Evolutionary conservation across 2,329 filamentous ascomycete species (phyloP), one percentile per base, ranked within the genome.

Genomic region (Orbilia quercus): DNA sequence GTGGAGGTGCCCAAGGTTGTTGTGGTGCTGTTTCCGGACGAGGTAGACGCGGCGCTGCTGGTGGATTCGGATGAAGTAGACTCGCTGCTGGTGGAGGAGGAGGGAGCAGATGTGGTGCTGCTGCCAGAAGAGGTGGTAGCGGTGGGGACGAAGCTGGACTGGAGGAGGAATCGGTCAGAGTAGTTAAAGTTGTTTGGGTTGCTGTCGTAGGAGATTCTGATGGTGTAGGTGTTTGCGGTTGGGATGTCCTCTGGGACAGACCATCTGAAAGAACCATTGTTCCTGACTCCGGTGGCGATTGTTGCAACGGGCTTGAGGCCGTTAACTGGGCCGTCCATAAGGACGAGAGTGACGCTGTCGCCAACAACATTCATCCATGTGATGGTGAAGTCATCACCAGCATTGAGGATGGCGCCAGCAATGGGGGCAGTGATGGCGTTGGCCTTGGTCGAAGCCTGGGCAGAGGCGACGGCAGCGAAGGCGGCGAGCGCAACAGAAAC

Each of bases 141-240:
- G 20, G 59, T 53, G 6, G 59, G 2, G n/a, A 57, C 34, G 38
- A 28, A n/a, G 40, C 28, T 40, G n/a, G 54, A 60, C 18, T 14
- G 23, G 9, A 64, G n/a, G 36, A 31, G 6, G 69, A 73, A 73
- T 55, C 69, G 44, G 23, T 73, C 69, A 62, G 69, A 73, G 69
- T 73, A 73, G 69, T 73, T 73, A 45, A 16, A 66, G 60, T 66
- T 60, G 38, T 20, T 45, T 38, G 69, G 60, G 60, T 55, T 66
- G 20, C 20, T 44, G 31, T 66, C 60, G 16, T 73, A 66, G 22
- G 60, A 55, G 69, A 73, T 73, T 45, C 60, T 73, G 69, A 73
- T 55, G 14, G 54, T 34, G 22, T 73, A 66, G 25, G 45, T 51
- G 23, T 25, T 36, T 28, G 38, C 28, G 16, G 23, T n/a, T 23